Evolutionary conservation across 2,329 filamentous ascomycete genomes (phyloP), one percentile per base, ranked within the genome.

Genomic region (Aspergillus proliferans): DNA sequence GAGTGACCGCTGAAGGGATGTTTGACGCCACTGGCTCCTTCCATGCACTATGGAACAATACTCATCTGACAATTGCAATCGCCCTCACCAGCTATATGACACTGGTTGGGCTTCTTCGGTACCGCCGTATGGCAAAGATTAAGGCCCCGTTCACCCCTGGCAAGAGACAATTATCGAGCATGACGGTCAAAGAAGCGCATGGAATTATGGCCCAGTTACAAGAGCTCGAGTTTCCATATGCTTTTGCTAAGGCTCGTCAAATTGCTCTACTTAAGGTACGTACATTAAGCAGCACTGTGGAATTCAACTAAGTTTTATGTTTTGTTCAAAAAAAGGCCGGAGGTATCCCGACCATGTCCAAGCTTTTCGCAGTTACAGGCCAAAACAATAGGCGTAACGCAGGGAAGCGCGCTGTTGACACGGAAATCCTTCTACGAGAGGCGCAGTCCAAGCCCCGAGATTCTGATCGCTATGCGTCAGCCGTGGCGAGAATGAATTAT

Each of bases 401-500:
- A 0, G 67, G 67, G 0, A 79, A 78, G 55, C 68, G 77, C 3
- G 72, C 71, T 26, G 68, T 69, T 1, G 76, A 79, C 55, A 79
- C 76, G 0, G 67, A 60, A 2, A 63, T 77, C 0, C 57, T 79
- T 1, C 58, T 79, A 4, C 53, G 55, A 0, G 76, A 79, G 53
- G 61, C 74, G 24, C 62, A 68, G 24, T 51, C 63, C 10, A 62
- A 70, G 43, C 56, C 63, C 3, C 65, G 67, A 1, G 60, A 61
- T 6, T 71, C 68, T 2, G 61, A 66, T 2, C 64, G 75, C 2
- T 61, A 63, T 6, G 55, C 69, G 2, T 66, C 73, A n/a, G 78
- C 75, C 7, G 71, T 83, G 43, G 75, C 79, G 2, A 73, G 80
- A 12, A 77, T 82, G 73, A 83, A 83, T 59, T 82, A 75, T 58